Evolutionary conservation across 2,329 filamentous ascomycete species (phyloP), one percentile per base, ranked within the genome.

Genomic region (Fusarium veterinarium): DNA sequence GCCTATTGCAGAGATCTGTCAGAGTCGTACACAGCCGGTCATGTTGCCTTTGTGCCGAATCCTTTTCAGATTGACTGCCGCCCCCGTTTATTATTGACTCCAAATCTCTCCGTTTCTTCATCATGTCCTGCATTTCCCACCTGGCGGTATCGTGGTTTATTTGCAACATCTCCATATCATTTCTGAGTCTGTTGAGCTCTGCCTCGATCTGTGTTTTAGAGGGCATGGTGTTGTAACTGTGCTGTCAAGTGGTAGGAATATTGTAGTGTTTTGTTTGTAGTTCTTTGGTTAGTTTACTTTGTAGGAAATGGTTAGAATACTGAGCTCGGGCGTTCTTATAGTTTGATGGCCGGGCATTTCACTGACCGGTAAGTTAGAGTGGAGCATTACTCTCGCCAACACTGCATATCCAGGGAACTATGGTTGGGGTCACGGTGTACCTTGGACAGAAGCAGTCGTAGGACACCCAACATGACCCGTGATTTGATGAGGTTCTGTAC

Each of bases 351-450:
- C 4, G 8, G 20, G 0, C 13, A 16, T n/a, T 8, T 48, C 45
- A 31, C 28, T 49, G 28, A 23, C 25, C 6, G 1, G 44, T 19
- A n/a, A 16, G 0, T 16, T 0, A 11, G 19, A 0, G 6, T 8
- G 0, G 0, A 6, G 4, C 0, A 2, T n/a, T 20, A n/a, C 28
- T 31, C 1, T 49, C 10, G 10, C 20, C 12, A 1, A 12, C 3
- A 17, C 20, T 23, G 6, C 11, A 9, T 31, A 1, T 11, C 2
- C 13, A 33, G 31, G 31, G 33, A 33, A 14, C 13, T 33, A 8
- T 4, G 33, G 14, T 16, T 33, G 33, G 33, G 6, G 6, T 33
- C 14, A 33, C 11, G 11, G 5, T 23, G 14, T 8, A n/a, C 5
- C 28, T 11, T 3, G 11, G 2, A 13, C 3, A 8, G 6, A 6